phyloP scores from a whole-genome alignment of 2,329 filamentous ascomycete genomes.

The Zalaria obscura region DNA sequence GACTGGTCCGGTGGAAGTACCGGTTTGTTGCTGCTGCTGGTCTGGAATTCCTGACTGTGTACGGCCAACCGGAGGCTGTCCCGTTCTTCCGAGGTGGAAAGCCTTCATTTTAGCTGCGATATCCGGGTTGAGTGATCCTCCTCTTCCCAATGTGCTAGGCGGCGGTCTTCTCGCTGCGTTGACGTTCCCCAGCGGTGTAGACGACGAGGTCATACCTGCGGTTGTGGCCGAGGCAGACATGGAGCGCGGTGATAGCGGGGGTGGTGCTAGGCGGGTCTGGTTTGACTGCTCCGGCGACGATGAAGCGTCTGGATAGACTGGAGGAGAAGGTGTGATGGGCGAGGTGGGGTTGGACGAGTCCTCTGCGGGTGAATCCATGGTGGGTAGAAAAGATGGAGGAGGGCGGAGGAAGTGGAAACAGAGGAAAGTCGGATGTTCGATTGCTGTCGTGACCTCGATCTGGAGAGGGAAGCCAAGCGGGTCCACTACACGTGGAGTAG shows the following conservation, averaged over 20 bases:
- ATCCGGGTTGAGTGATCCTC: constrained; percentile 37
- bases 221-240: constrained; percentile 32
- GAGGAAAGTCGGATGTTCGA: background rate
- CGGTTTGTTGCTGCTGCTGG: constrained; percentile 8
- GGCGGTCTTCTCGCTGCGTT: constrained; percentile 45
- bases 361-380: too few relatives aligned
- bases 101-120: constrained; percentile 57
- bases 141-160: constrained; percentile 26
- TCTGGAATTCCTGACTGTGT: constrained; percentile 13
- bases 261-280: constrained; percentile 8
- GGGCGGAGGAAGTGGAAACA: background rate
- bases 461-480: too few relatives aligned
- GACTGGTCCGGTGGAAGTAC: constrained; percentile 1
- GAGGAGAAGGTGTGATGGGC: constrained; percentile 1
- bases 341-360: constrained; percentile 1
- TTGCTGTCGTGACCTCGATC: too few relatives aligned
- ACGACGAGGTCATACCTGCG: constrained; percentile 58
- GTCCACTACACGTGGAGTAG: too few relatives aligned
- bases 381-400: background rate
- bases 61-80: constrained; percentile 22
- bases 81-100: constrained; percentile 50
- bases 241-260: constrained; percentile 45
- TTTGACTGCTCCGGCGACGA: too few relatives aligned
- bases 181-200: constrained; percentile 67
- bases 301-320: background rate